Conservation (phyloP, 148 eudicot species). For the Limonium bicolor region DNA sequence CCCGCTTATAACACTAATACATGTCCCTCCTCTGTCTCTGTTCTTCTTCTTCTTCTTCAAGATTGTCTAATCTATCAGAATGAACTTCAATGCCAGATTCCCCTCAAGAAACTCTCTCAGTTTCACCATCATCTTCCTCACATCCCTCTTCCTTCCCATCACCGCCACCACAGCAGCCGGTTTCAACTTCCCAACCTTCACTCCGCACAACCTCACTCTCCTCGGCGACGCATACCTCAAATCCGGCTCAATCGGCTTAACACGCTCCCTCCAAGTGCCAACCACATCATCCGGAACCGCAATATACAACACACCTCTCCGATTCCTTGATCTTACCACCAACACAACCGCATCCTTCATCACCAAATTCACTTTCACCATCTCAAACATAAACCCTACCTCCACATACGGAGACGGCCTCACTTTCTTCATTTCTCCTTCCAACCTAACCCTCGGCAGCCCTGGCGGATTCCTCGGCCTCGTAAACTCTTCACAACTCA, state of each 20-base stretch:
- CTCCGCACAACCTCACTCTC: constrained; percentile 50
- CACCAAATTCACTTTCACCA: constrained; percentile 44
- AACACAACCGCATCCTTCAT: constrained; percentile 59
- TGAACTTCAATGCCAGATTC: background rate
- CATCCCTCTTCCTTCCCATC: constrained; percentile 5
- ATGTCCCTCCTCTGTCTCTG: constrained; percentile 1
- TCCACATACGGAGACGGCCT: constrained; percentile 72
- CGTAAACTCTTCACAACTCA: constrained; percentile 39
- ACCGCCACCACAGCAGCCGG: constrained; percentile 9
- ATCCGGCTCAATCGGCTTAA: constrained; percentile 42
- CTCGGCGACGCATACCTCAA: constrained; percentile 69
- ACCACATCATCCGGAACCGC: constrained; percentile 61
- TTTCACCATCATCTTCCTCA: constrained; percentile 11
- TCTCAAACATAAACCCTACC: constrained; percentile 31
- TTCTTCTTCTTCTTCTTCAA: constrained; percentile 6
- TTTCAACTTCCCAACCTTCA: constrained; percentile 37
- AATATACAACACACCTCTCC: constrained; percentile 45
- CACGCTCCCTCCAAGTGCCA: constrained; percentile 48
- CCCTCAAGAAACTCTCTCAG: constrained; percentile 28
- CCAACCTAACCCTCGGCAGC: constrained; percentile 39
- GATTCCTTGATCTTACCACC: constrained; percentile 29
- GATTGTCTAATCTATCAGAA: constrained; percentile 3
- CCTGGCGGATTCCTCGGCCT: constrained; percentile 77
- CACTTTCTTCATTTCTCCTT: constrained; percentile 59
- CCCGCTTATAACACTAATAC: too few species aligned